Conservation (phyloP, 805 yeast genomes). For the Ogataea philodendri region DNA sequence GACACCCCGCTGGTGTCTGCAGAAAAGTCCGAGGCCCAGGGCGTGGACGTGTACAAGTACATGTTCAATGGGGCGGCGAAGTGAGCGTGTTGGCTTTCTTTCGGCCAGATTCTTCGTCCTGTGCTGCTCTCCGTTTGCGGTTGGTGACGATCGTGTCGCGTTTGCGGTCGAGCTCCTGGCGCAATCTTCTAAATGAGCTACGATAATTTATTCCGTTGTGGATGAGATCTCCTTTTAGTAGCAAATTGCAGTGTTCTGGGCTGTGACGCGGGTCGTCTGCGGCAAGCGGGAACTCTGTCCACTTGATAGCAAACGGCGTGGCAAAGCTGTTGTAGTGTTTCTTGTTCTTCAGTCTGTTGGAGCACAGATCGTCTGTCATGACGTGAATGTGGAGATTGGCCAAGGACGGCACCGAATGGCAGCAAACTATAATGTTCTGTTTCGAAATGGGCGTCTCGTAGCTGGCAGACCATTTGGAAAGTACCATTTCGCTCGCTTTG, state of each 20-base stretch:
- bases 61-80: conserved; percentile 41
- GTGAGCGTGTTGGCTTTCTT: no score
- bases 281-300: conserved; percentile 46
- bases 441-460: conserved; percentile 14
- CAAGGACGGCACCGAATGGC: conserved; percentile 72
- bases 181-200: conserved; percentile 44
- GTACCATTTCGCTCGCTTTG: conserved; percentile 32
- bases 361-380: conserved; percentile 60
- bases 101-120: no score
- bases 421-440: conserved; percentile 46
- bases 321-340: conserved; percentile 72
- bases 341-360: conserved; percentile 53
- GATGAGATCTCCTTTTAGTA: conserved; percentile 34
- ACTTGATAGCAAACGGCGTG: conserved; percentile 59
- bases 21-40: conserved; percentile 20
- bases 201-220: conserved; percentile 42
- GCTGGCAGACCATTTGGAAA: conserved; percentile 15
- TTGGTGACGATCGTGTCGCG: conserved; percentile 5
- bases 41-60: conserved; percentile 42
- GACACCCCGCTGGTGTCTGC: conserved; percentile 49
- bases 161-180: conserved; percentile 11
- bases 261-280: conserved; percentile 40
- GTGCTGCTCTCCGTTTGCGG: no score
- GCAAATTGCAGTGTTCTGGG: conserved; percentile 34
- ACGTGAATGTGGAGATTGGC: conserved; percentile 71